phyloP scores from a whole-genome alignment of 2,329 filamentous ascomycete species.

The Colletotrichum coccodes region DNA sequence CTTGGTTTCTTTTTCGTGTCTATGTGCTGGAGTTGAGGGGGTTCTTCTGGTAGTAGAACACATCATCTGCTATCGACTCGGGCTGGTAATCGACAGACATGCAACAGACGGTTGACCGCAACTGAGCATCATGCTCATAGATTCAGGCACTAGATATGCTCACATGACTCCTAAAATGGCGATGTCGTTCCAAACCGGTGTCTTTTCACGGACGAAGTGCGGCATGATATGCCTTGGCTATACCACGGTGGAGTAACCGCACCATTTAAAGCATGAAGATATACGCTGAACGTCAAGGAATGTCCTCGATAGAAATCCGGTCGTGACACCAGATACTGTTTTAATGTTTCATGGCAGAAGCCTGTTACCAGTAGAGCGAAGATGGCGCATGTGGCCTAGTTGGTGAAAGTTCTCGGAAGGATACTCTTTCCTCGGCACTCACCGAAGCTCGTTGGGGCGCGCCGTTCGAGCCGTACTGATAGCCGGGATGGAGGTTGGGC shows the following conservation, averaged over 20 bases:
- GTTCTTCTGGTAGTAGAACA: too few species aligned
- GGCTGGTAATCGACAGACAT: too few species aligned
- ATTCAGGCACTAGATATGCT: too few species aligned
- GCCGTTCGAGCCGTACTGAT: neutral
- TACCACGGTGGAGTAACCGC: neutral
- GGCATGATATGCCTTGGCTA: neutral
- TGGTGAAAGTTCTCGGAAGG: neutral
- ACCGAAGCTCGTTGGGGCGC: neutral
- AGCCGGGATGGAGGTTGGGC: neutral
- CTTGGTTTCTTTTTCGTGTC: neutral
- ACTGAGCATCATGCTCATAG: too few species aligned
- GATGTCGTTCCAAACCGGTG: too few species aligned
- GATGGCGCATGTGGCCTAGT: neutral
- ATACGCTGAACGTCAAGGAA: neutral
- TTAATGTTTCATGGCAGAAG: neutral
- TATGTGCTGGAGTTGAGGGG: too few species aligned
- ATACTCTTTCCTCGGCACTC: neutral
- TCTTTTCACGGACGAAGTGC: neutral
- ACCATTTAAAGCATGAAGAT: too few species aligned
- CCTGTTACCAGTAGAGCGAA: neutral
- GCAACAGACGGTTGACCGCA: too few species aligned
- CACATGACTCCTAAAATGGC: neutral
- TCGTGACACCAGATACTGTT: too few species aligned
- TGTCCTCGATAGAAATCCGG: too few species aligned
- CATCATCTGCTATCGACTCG: too few species aligned